A percentile compares a stretch with the other conserved stretches of the same genome.
phyloP scores from a whole-genome alignment of 768 basidiomycete species.

The Termitomyces sp. region DNA sequence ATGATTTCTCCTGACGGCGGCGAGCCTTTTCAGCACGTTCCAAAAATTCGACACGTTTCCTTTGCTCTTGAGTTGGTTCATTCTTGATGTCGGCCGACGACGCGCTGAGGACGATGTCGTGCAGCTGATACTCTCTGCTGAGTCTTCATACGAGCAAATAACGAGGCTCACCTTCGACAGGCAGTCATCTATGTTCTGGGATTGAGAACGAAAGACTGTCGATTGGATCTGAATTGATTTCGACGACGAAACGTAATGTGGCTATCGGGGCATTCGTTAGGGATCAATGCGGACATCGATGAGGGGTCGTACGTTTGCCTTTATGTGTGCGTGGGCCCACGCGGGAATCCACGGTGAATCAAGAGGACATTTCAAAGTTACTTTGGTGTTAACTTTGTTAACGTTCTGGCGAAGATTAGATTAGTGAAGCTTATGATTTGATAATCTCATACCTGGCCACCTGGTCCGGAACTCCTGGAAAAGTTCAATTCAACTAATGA shows the following conservation, averaged over 20 bases:
- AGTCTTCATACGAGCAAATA: background rate
- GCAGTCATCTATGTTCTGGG: slow-evolving; percentile 70
- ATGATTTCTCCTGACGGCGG: slow-evolving; percentile 44
- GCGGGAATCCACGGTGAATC: slow-evolving; percentile 60
- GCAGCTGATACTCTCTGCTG: slow-evolving; percentile 36
- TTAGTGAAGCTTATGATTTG: background rate
- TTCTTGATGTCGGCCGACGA: slow-evolving; percentile 42
- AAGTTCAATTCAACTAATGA: slow-evolving; percentile 58
- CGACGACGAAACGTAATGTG: slow-evolving; percentile 62
- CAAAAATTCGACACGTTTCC: slow-evolving; percentile 43
- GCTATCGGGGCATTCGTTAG: slow-evolving; percentile 28
- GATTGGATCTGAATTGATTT: slow-evolving; percentile 67
- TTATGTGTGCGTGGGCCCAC: slow-evolving; percentile 52
- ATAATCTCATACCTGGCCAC: slow-evolving; percentile 56
- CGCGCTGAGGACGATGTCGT: slow-evolving; percentile 40
- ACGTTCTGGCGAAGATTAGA: slow-evolving; percentile 51
- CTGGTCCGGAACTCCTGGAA: slow-evolving; percentile 78
- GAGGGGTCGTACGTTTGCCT: slow-evolving; percentile 36
- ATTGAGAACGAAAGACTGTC: slow-evolving; percentile 66
- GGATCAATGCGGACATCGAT: background rate
- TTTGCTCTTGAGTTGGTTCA: slow-evolving; percentile 50
- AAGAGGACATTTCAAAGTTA: slow-evolving; percentile 53
- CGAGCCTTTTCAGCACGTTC: slow-evolving; percentile 41
- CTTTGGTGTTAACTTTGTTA: slow-evolving; percentile 87
- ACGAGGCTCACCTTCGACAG: slow-evolving; percentile 47